Evolutionary conservation across 306 rosid genomes (phyloP).

Genomic region (Vicia sativa): DNA sequence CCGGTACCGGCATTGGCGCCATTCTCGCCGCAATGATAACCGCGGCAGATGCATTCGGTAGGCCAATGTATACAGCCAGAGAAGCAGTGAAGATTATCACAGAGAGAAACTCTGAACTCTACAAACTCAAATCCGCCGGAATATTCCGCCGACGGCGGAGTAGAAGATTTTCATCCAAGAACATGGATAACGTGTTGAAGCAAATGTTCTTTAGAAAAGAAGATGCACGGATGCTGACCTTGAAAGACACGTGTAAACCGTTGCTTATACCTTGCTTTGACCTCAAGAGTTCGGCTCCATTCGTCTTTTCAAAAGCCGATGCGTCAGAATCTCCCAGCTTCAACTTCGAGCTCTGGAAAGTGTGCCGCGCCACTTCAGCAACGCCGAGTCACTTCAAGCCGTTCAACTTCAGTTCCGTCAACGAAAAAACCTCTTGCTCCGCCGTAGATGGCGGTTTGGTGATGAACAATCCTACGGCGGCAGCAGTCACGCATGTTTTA

Average conservation of each 20-base stretch:
- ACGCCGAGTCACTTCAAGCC: constrained; percentile 83
- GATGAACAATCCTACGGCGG: constrained; percentile 96
- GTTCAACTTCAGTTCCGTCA: constrained; percentile 70
- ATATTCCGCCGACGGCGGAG: constrained; percentile 51
- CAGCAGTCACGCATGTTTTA: constrained; percentile 91
- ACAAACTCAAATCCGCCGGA: constrained; percentile 43
- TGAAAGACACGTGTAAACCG: constrained; percentile 89
- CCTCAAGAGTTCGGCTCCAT: constrained; percentile 90
- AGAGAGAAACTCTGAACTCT: constrained; percentile 54
- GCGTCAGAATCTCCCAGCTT: constrained; percentile 85
- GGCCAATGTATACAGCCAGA: constrained; percentile 74
- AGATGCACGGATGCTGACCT: constrained; percentile 58
- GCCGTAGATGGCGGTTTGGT: constrained; percentile 95
- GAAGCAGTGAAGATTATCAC: constrained; percentile 59
- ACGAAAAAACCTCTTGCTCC: constrained; percentile 77
- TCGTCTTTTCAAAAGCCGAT: constrained; percentile 95
- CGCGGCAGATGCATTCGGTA: constrained; percentile 65
- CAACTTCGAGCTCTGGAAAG: constrained; percentile 94
- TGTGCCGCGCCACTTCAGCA: constrained; percentile 91
- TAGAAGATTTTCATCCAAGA: constrained; percentile 55
- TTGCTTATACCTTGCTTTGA: constrained; percentile 92
- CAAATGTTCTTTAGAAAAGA: constrained; percentile 59
- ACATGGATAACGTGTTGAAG: constrained; percentile 71
- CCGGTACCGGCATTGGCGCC: constrained; percentile 89
- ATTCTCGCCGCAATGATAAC: constrained; percentile 78